These are phyloP conservation scores for Avena sativa DNA, from an alignment of 176 grass and related monocot species.

Conservation along the genomic window DNA sequence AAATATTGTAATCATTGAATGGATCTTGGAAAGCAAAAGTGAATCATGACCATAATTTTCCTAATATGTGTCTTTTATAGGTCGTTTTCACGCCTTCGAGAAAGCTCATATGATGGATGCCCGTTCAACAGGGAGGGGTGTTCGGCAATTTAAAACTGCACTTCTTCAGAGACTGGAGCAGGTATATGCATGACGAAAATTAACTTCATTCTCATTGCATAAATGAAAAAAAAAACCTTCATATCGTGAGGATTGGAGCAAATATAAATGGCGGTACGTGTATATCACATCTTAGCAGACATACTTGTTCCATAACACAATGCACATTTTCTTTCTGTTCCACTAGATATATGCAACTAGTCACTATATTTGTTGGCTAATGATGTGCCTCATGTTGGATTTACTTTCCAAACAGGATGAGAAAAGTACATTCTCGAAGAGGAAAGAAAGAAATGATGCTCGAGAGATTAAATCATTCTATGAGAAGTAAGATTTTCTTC, in stretches of 20 bases:
- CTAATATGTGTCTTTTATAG: conserved; percentile 49
- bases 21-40: background rate
- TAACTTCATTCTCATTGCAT: background rate
- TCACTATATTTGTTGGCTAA: conserved; percentile 33
- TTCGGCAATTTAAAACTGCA: conserved; percentile 87
- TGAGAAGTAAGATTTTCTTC: conserved; percentile 61
- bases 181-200: conserved; percentile 51
- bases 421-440: conserved; percentile 52
- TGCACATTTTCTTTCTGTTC: background rate
- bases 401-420: conserved; percentile 68
- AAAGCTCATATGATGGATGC: conserved; percentile 81
- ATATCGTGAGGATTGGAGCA: conserved; percentile 6
- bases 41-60: conserved; percentile 18
- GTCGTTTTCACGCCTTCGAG: conserved; percentile 95
- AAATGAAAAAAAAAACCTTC: conserved; percentile 23
- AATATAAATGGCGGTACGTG: background rate
- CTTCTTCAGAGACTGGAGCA: conserved; percentile 93
- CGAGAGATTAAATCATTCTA: conserved; percentile 79
- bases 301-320: background rate
- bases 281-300: conserved; percentile 14
- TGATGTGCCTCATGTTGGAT: conserved; percentile 28
- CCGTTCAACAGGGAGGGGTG: conserved; percentile 70
- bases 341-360: conserved; percentile 5
- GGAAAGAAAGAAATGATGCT: conserved; percentile 83
- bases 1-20: conserved; percentile 10